A percentile compares a stretch with the other conserved stretches of the same genome.
phyloP scores from a whole-genome alignment of 441 rosid species.

The Populus hybrid region DNA sequence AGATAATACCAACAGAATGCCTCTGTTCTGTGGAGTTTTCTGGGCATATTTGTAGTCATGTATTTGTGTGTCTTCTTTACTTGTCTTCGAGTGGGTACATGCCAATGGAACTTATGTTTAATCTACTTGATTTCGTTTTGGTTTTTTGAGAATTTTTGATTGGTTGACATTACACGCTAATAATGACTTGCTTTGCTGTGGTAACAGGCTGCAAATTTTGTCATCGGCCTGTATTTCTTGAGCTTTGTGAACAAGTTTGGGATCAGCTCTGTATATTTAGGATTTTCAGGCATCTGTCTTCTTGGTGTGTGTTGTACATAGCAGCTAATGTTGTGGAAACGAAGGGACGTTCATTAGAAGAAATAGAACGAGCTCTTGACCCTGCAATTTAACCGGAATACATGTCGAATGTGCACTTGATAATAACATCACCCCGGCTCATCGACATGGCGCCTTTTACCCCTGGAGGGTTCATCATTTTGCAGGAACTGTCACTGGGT shows the following conservation, averaged over 20 bases:
- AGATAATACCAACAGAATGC: neutral
- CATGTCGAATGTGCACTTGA: neutral
- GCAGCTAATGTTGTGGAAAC: conserved; percentile 84
- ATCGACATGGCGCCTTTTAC: neutral
- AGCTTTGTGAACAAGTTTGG: conserved; percentile 87
- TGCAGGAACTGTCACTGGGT: neutral
- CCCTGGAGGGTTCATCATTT: neutral
- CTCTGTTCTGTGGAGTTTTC: neutral
- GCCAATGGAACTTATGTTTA: neutral
- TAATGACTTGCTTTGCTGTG: conserved; percentile 9
- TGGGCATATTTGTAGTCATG: neutral
- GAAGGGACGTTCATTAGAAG: conserved; percentile 92
- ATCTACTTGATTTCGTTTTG: neutral
- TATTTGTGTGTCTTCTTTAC: too few species aligned
- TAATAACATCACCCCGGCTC: conserved; percentile 17
- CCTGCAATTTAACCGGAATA: conserved; percentile 31
- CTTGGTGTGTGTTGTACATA: conserved; percentile 75
- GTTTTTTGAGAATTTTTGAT: neutral
- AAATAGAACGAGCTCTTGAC: conserved; percentile 80
- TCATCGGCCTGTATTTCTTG: conserved; percentile 87
- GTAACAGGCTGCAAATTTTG: conserved; percentile 79
- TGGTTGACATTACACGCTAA: neutral
- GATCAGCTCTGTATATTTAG: conserved; percentile 85
- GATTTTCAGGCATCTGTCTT: conserved; percentile 70
- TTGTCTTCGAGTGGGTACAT: neutral